These are phyloP conservation scores for Mimosa bimucronata DNA, from an alignment of 306 rosid species.

Conservation along the genomic window DNA sequence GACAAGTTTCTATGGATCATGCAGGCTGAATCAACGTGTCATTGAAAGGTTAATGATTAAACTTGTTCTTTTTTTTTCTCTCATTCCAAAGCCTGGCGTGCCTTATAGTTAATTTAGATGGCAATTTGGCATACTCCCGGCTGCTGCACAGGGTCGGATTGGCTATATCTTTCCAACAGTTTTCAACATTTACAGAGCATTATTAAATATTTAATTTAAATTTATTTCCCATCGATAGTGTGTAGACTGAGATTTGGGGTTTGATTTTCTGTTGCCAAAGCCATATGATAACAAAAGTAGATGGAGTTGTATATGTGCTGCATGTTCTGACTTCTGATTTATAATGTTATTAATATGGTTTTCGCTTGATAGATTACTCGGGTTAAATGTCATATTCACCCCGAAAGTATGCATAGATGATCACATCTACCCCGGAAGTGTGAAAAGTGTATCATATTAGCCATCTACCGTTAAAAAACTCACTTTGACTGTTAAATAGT, in stretches of 20 bases:
- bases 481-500: too few species aligned
- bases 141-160: neutral
- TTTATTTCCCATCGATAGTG: neutral
- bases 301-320: neutral
- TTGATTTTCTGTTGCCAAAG: conserved; percentile 1
- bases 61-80: neutral
- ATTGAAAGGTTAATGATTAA: neutral
- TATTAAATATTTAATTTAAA: neutral
- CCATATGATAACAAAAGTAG: neutral
- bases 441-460: too few species aligned
- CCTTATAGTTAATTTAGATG: neutral
- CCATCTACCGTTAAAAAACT: too few species aligned
- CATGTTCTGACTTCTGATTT: neutral
- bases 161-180: neutral
- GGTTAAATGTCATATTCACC: too few species aligned
- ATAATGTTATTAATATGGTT: neutral
- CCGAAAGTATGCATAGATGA: too few species aligned
- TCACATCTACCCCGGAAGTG: too few species aligned
- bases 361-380: neutral
- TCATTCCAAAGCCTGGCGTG: neutral
- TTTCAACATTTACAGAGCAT: neutral
- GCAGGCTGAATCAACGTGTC: conserved; percentile 9
- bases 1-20: conserved; percentile 1
- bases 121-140: neutral
- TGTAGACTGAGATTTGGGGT: conserved; percentile 8